Conservation (phyloP, 177 flowering plant genomes). For the Vitis hybrid region DNA sequence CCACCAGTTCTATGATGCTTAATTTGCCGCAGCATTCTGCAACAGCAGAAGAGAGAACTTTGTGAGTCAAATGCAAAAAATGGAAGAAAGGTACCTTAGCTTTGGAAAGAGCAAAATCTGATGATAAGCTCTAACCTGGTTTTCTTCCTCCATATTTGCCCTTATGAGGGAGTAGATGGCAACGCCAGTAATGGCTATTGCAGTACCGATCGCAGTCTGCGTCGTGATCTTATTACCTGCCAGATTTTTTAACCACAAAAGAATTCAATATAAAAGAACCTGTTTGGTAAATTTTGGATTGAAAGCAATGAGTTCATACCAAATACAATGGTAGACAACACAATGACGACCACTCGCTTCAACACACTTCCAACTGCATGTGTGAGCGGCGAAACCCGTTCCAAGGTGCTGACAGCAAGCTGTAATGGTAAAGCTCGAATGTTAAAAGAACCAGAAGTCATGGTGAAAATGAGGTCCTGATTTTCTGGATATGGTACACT, state of each 20-base stretch:
- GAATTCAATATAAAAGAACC: neutral
- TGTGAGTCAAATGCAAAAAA: neutral
- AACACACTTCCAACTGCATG: conserved; percentile 75
- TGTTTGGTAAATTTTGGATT: too few species aligned
- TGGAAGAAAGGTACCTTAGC: neutral
- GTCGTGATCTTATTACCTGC: conserved; percentile 75
- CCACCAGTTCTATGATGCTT: conserved; percentile 14
- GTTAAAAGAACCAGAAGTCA: neutral
- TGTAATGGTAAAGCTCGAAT: conserved; percentile 20
- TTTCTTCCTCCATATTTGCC: conserved; percentile 67
- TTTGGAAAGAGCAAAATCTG: too few species aligned
- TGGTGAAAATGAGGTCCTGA: too few species aligned
- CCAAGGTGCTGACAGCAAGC: conserved; percentile 71
- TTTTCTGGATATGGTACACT: too few species aligned
- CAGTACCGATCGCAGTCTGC: conserved; percentile 81
- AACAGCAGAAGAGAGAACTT: conserved; percentile 4
- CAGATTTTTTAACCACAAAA: conserved; percentile 5
- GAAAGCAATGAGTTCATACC: conserved; percentile 31
- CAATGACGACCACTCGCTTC: conserved; percentile 70
- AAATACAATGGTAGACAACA: conserved; percentile 66
- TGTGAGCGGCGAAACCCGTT: conserved; percentile 70
- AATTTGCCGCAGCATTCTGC: conserved; percentile 38
- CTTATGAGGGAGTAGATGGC: conserved; percentile 75
- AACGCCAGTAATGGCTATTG: conserved; percentile 74
- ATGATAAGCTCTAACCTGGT: conserved; percentile 33